Evolutionary conservation across 2,329 filamentous ascomycete genomes (phyloP), one percentile per base, ranked within the genome.

Genomic region (Scedosporium minutisporum): DNA sequence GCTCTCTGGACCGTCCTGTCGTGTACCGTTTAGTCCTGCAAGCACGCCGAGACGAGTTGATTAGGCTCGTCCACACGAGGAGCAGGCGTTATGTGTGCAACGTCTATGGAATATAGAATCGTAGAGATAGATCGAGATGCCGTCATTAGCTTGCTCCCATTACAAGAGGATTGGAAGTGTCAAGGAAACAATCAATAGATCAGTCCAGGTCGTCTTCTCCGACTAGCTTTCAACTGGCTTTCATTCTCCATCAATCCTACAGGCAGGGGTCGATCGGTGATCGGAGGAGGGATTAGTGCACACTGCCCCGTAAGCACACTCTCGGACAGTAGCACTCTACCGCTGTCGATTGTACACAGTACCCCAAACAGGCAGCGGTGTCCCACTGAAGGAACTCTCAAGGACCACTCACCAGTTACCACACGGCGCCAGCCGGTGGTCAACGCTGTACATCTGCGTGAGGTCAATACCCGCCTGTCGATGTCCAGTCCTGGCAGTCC

Each of bases 341-440:
- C 51, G 29, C 23, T 14, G 23, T 29, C 4, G 23, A 10, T 23
- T 55, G 51, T 55, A 55, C 51, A 55, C 23, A 27, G 23, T 55
- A 55, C 51, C 51, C 51, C 51, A 38, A 55, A n/a, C 21, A 4
- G 51, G 51, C 51, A 10, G 21, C 12, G 51, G 23, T 23, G 5
- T 18, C 51, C 23, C 21, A 55, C 51, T 55, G 51, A 55, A 10
- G 29, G 23, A 25, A 16, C 51, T 4, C 21, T 25, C 44, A 16
- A 51, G n/a, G n/a, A 51, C 59, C 59, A 61, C 44, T 53, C 59
- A 41, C 23, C 44, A 51, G 44, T 53, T 33, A 61, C 59, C 44
- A 61, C 59, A 61, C 59, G 25, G 44, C 59, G 51, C 16, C 58
- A 51, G 59, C 42, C 27, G 38, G 59, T 61, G 41, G 25, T 33